Conservation (phyloP, 139 green algal genomes). For the Tetraselmis chui region DNA sequence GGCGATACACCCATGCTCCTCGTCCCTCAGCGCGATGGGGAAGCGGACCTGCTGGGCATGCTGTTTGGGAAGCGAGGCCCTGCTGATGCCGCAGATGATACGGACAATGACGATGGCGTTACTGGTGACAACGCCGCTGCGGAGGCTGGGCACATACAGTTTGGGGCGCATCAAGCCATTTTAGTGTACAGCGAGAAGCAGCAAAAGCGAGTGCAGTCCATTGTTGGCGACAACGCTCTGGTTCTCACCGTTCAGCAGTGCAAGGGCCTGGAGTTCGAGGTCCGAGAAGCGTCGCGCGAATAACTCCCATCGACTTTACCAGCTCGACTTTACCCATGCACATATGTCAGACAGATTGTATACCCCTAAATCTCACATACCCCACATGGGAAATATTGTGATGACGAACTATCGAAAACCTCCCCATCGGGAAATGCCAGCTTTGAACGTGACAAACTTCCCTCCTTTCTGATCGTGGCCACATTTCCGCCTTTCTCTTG, state of each 20-base stretch:
- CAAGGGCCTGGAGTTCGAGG: slow-evolving; percentile 53
- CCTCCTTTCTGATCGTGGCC: no score
- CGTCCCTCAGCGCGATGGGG: neutral
- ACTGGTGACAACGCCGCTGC: neutral
- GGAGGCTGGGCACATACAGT: slow-evolving; percentile 13
- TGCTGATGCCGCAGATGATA: neutral
- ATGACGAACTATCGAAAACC: no score
- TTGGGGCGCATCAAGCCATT: slow-evolving; percentile 36
- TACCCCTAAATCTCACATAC: no score
- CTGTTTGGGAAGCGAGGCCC: neutral
- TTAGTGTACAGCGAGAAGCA: slow-evolving; percentile 24
- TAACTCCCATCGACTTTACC: no score
- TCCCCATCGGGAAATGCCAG: no score
- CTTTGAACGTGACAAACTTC: no score
- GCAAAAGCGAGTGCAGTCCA: neutral
- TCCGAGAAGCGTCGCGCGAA: slow-evolving; percentile 1
- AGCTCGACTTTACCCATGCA: no score
- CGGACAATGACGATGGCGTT: neutral
- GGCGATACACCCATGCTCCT: slow-evolving; percentile 5
- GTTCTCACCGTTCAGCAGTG: slow-evolving; percentile 39
- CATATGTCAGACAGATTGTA: no score
- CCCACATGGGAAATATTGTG: no score
- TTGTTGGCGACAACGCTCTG: neutral
- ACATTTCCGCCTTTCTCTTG: no score
- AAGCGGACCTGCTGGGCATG: neutral